Evolutionary conservation across 768 basidiomycete genomes (phyloP).

Genomic region (Obba rivulosa): DNA sequence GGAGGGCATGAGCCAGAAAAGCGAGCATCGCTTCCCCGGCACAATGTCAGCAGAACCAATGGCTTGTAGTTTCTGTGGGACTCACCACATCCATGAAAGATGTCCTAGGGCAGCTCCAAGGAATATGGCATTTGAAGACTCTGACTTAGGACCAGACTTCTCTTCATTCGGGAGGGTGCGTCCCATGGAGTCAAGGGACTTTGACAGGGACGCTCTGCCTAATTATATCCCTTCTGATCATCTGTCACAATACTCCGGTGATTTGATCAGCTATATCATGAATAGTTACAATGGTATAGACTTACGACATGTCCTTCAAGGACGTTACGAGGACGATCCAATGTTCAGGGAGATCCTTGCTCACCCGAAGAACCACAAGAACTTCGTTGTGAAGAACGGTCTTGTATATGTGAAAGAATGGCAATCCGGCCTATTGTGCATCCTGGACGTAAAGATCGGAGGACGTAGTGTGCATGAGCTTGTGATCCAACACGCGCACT

Average conservation of each 20-base stretch:
- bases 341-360: slow-evolving; percentile 21
- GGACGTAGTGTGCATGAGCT: slow-evolving; percentile 21
- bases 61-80: no score
- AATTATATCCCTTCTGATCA: no score
- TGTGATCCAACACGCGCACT: slow-evolving; percentile 28
- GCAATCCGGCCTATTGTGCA: slow-evolving; percentile 16
- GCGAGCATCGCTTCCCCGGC: background rate
- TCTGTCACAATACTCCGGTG: background rate
- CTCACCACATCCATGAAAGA: no score
- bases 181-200: no score
- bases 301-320: slow-evolving; percentile 5
- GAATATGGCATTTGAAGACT: no score
- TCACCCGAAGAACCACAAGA: slow-evolving; percentile 11
- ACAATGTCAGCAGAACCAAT: no score
- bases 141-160: no score
- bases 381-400: slow-evolving; percentile 17
- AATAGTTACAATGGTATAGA: background rate
- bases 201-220: no score
- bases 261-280: background rate
- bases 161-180: no score
- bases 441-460: slow-evolving; percentile 20
- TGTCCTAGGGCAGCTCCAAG: no score
- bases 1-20: background rate
- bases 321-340: slow-evolving; percentile 17
- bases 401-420: slow-evolving; percentile 9